These are phyloP conservation scores for Epichloe festucae DNA, from an alignment of 2,329 filamentous ascomycete species.

Conservation along the genomic window DNA sequence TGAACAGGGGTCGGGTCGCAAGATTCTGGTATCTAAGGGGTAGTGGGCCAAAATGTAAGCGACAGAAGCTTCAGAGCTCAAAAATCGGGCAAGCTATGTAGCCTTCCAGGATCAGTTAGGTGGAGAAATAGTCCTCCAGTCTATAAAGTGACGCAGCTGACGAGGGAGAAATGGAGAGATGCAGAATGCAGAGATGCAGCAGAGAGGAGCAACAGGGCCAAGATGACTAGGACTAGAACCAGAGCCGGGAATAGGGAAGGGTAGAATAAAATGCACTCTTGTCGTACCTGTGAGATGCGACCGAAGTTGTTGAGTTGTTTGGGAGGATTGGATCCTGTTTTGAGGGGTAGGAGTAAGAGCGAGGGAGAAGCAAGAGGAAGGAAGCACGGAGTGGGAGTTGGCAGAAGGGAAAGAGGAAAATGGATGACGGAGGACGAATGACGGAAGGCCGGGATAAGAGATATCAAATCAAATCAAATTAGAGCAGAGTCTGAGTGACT, in stretches of 20 bases:
- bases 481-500: background rate
- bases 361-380: conserved; percentile 2
- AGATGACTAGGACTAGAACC: conserved; percentile 1
- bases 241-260: background rate
- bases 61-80: conserved; percentile 1
- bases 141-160: background rate
- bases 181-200: conserved; percentile 2
- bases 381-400: background rate
- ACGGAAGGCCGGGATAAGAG: background rate
- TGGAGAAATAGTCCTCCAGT: conserved; percentile 1
- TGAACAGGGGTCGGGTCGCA: conserved; percentile 5
- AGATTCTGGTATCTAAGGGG: conserved; percentile 6
- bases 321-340: background rate
- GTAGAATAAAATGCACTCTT: conserved; percentile 2
- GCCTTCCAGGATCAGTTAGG: background rate
- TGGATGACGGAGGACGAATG: conserved; percentile 5
- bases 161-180: conserved; percentile 6
- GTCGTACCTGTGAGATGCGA: conserved; percentile 1
- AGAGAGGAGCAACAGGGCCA: background rate
- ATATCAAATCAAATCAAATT: background rate
- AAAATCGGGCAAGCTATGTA: conserved; percentile 2
- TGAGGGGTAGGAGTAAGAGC: conserved; percentile 1
- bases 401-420: conserved; percentile 1
- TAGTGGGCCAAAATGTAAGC: conserved; percentile 4
- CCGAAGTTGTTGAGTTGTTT: background rate